These are phyloP conservation scores for Claviceps sp. DNA, from an alignment of 2,329 filamentous ascomycete genomes.

Conservation along the genomic window DNA sequence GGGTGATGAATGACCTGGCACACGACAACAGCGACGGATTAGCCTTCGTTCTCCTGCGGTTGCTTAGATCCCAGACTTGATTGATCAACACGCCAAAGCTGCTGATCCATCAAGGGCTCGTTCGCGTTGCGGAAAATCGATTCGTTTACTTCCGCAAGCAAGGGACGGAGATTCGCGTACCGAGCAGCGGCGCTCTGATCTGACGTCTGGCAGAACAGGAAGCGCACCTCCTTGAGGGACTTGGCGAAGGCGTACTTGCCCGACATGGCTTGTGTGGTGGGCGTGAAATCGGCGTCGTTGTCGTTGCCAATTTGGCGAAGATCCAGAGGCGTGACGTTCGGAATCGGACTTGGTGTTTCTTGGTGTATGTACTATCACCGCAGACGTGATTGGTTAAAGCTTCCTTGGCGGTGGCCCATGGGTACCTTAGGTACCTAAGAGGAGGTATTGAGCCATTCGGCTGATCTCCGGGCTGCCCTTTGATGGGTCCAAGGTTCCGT, in stretches of 20 bases:
- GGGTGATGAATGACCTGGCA: conserved; percentile 69
- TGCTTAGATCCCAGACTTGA: no score
- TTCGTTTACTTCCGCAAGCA: no score
- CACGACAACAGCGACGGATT: not conserved
- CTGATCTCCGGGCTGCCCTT: not conserved
- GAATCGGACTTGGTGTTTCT: no score
- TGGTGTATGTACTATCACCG: no score
- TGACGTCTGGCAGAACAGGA: conserved; percentile 91
- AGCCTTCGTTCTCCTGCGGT: no score
- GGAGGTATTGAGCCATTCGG: not conserved
- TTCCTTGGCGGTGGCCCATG: no score
- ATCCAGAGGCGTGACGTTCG: no score
- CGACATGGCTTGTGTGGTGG: conserved; percentile 55
- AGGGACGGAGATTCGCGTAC: conserved; percentile 34
- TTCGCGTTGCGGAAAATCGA: no score
- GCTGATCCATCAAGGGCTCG: no score
- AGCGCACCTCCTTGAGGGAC: conserved; percentile 86
- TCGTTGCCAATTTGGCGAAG: not conserved
- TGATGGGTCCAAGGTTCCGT: not conserved
- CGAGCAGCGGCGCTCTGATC: conserved; percentile 80
- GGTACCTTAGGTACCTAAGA: no score
- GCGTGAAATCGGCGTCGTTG: not conserved
- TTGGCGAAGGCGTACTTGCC: conserved; percentile 85
- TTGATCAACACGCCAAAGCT: no score
- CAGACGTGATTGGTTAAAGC: no score